Evolutionary conservation across 2,329 filamentous ascomycete genomes (phyloP), one percentile per base, ranked within the genome.

Genomic region (Aspergillus jensenii): DNA sequence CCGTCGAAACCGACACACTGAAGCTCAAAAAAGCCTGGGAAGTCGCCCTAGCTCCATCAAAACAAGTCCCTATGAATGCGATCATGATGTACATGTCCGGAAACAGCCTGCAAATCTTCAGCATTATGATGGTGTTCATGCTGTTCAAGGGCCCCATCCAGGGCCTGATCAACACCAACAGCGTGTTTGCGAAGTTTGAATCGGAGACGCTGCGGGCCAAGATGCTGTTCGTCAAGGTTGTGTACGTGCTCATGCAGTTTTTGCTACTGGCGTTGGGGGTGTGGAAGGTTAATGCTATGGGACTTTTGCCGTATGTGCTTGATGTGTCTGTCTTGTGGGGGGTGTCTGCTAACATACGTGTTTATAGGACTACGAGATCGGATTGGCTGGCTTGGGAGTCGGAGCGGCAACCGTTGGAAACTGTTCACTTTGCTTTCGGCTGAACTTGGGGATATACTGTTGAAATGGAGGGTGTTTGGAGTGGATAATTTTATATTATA

Each of bases 31-130:
- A 99, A 76, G 95, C 95, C 0, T 99, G 95, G 95, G 95, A 99
- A 77, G 85, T 99, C 45, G 93, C 95, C 43, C 86, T 99, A 48
- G 93, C 89, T 2, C 95, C 95, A 0, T 89, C 95, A 62, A 99
- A 99, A 81, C 88, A 89, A 73, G 82, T 99, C 47, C 95, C 95
- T 58, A 99, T 99, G 95, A 98, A 96, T 57, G 93, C 89, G 62
- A 93, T 99, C 74, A 97, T 97, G 88, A 98, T 98, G 92, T 99
- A 99, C 84, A 99, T 99, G 95, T 96, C 93, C 33, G 95, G 95
- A 70, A 99, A 98, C 79, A 92, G 91, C 61, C 85, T 99, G 47
- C 95, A 99, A 75, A 98, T 99, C 65, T 99, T 99, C 81, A 96
- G 90, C 77, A 98, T 99, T 78, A 98, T 98, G 91, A 99, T 98